These are phyloP conservation scores for Botrytis deweyae DNA, from an alignment of 2,329 filamentous ascomycete species.

Conservation along the genomic window DNA sequence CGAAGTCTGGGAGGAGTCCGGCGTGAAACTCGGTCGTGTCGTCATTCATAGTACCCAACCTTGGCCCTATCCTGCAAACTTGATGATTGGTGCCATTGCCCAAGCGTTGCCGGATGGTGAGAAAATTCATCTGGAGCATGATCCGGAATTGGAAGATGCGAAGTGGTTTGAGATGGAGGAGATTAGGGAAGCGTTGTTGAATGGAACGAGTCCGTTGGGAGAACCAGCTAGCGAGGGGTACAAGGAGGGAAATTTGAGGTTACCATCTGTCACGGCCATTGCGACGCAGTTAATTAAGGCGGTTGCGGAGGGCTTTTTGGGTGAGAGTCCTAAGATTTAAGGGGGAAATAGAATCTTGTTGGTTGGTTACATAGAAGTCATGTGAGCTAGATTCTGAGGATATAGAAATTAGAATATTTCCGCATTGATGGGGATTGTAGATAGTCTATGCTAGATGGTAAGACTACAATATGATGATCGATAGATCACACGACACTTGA, in stretches of 20 bases:
- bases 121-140: conserved; percentile 77
- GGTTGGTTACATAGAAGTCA: neutral
- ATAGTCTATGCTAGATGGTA: neutral
- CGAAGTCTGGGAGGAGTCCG: conserved; percentile 85
- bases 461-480: neutral
- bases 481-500: neutral
- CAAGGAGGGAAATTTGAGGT: conserved; percentile 71
- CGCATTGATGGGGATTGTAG: neutral
- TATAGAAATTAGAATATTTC: neutral
- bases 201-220: conserved; percentile 66
- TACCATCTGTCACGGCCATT: conserved; percentile 87
- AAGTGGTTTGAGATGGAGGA: conserved; percentile 86
- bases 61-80: conserved; percentile 80
- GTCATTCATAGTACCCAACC: conserved; percentile 82
- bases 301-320: conserved; percentile 69
- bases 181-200: conserved; percentile 68
- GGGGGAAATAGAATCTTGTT: neutral
- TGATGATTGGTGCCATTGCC: conserved; percentile 86
- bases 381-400: conserved; percentile 4
- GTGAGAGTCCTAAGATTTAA: conserved; percentile 36
- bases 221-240: conserved; percentile 64
- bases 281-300: conserved; percentile 84
- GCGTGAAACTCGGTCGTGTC: conserved; percentile 72
- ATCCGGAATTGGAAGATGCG: conserved; percentile 87
- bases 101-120: conserved; percentile 82